Evolutionary conservation across 2,329 filamentous ascomycete genomes (phyloP).

Genomic region (Verticillium nubilum): DNA sequence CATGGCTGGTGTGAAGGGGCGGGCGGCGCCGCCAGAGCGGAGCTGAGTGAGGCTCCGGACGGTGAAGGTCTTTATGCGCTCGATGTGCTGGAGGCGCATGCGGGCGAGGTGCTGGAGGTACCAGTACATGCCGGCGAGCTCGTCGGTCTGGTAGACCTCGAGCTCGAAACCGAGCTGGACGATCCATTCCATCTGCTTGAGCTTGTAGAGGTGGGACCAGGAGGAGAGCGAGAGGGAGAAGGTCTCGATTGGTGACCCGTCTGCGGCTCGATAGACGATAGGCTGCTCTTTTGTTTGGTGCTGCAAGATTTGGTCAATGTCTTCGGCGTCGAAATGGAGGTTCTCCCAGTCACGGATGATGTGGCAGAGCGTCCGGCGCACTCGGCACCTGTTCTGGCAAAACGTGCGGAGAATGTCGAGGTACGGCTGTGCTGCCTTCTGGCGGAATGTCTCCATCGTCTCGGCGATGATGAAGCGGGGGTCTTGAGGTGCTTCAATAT

Average conservation of each 20-base stretch:
- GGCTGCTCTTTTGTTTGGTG: conserved; percentile 55
- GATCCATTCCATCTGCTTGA: conserved; percentile 81
- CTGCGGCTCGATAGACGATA: conserved; percentile 38
- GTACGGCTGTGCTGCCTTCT: conserved; percentile 62
- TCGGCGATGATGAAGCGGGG: conserved; percentile 67
- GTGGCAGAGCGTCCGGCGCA: conserved; percentile 85
- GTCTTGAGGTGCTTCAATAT: conserved; percentile 68
- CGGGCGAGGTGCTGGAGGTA: conserved; percentile 72
- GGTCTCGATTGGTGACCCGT: conserved; percentile 40
- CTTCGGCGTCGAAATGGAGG: conserved; percentile 75
- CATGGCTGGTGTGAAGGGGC: conserved; percentile 19
- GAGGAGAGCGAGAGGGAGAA: conserved; percentile 72
- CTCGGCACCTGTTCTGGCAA: conserved; percentile 85
- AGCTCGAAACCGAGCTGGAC: conserved; percentile 93
- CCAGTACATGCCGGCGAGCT: conserved; percentile 86
- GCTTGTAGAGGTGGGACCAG: conserved; percentile 87
- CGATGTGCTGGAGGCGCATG: conserved; percentile 62
- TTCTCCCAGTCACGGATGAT: conserved; percentile 77
- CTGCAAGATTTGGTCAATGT: conserved; percentile 65
- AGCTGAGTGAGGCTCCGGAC: conserved; percentile 30
- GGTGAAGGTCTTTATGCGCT: conserved; percentile 66
- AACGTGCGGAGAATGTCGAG: conserved; percentile 78
- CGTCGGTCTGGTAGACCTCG: conserved; percentile 80
- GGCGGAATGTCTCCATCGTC: conserved; percentile 65
- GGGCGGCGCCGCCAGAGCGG: not conserved